Evolutionary conservation across 2,329 filamentous ascomycete species (phyloP).

Genomic region (Fusarium devonianum): DNA sequence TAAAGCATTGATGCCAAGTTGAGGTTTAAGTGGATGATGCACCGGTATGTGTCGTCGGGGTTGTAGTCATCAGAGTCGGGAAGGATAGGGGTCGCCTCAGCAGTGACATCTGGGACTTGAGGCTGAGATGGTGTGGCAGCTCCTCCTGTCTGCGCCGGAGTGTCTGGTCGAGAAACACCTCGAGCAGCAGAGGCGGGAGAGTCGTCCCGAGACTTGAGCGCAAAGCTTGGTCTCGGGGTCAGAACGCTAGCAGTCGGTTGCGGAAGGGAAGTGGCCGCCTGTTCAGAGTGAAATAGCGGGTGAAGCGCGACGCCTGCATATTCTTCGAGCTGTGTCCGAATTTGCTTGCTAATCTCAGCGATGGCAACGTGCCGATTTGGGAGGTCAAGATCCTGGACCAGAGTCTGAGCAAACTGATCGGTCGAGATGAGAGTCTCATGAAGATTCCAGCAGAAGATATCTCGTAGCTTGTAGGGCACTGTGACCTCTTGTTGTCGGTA

Average conservation of each 20-base stretch:
- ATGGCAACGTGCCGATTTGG: constrained; percentile 76
- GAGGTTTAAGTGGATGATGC: constrained; percentile 88
- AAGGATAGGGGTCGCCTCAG: constrained; percentile 69
- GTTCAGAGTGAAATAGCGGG: constrained; percentile 80
- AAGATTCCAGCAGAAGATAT: constrained; percentile 97
- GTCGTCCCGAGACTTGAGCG: constrained; percentile 49
- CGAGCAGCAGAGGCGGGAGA: constrained; percentile 47
- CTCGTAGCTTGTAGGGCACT: constrained; percentile 86
- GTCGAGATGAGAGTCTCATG: constrained; percentile 94
- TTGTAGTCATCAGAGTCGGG: constrained; percentile 77
- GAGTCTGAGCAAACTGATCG: constrained; percentile 89
- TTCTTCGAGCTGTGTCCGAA: constrained; percentile 93
- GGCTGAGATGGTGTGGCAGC: constrained; percentile 56
- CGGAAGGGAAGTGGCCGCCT: constrained; percentile 40
- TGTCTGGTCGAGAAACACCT: constrained; percentile 59
- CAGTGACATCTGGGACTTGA: constrained; percentile 66
- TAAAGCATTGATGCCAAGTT: constrained; percentile 92
- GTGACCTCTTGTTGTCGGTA: constrained; percentile 83
- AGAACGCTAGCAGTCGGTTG: constrained; percentile 27
- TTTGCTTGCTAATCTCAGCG: constrained; percentile 88
- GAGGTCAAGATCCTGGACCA: constrained; percentile 93
- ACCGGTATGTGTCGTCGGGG: constrained; percentile 93
- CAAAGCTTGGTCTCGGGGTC: constrained; percentile 43
- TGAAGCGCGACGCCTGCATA: constrained; percentile 94
- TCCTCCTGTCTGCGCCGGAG: constrained; percentile 62